Percentiles rank a stretch among this genome's conserved stretches.
Evolutionary conservation across 768 basidiomycete species (phyloP).

Genomic region (Lyophyllum semitale): DNA sequence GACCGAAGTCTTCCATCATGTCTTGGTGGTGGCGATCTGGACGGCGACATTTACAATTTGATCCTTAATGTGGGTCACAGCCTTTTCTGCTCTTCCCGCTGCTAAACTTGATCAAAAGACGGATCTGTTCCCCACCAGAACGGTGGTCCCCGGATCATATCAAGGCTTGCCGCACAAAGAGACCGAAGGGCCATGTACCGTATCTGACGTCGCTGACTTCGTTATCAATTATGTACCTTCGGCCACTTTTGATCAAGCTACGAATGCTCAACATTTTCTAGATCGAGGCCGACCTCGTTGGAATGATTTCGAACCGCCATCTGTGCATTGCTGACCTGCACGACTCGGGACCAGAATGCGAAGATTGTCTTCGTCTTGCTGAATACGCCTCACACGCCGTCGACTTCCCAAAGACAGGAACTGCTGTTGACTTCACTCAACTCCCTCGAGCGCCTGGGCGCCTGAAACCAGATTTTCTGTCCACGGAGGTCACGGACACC

Average conservation of each 20-base stretch:
- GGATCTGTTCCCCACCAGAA: slow-evolving; percentile 27
- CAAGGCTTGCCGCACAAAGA: slow-evolving; percentile 32
- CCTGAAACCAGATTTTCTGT: slow-evolving; percentile 44
- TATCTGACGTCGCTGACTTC: slow-evolving; percentile 48
- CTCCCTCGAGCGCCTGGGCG: slow-evolving; percentile 31
- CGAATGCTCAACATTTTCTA: slow-evolving; percentile 3
- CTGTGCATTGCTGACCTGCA: slow-evolving; percentile 44
- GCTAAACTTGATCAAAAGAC: slow-evolving; percentile 20
- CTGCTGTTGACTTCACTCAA: slow-evolving; percentile 34
- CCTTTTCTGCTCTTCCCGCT: background rate
- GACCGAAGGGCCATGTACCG: slow-evolving; percentile 31
- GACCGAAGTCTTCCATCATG: slow-evolving; percentile 44
- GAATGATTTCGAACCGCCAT: slow-evolving; percentile 42
- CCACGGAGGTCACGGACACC: slow-evolving; percentile 36
- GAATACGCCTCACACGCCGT: slow-evolving; percentile 48
- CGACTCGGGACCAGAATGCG: slow-evolving; percentile 27
- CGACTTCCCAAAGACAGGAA: slow-evolving; percentile 48
- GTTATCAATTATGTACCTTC: slow-evolving; percentile 45
- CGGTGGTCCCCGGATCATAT: slow-evolving; percentile 39
- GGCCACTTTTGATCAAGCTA: slow-evolving; percentile 1
- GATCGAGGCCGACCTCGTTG: slow-evolving; percentile 40
- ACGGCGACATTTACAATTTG: slow-evolving; percentile 55
- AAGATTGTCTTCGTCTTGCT: slow-evolving; percentile 42
- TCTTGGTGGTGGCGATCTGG: slow-evolving; percentile 56
- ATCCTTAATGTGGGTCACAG: slow-evolving; percentile 37